Evolutionary conservation across 352 stramenopile genomes (phyloP), one percentile per base, ranked within the genome.

Genomic region (Pythium monospermum): DNA sequence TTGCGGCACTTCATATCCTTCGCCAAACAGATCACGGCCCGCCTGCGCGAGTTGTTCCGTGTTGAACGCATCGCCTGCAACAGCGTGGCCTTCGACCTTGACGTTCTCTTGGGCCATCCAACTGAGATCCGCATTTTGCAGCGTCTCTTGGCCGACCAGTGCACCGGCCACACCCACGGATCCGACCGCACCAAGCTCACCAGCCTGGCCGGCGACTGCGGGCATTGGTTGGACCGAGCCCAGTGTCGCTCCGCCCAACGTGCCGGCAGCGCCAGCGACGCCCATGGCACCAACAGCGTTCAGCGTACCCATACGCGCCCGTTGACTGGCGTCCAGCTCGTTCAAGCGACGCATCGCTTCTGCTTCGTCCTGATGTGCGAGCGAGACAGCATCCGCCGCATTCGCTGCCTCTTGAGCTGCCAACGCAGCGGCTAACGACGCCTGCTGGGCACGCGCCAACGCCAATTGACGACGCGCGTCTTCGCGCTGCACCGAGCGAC

Each of bases 31-130:
- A 44, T 95, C 84, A 38, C 80, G 75, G 16, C 84, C 84, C 49
- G 84, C 84, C 58, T 95, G 80, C 3, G 81, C 82, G 39, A 95
- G 79, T 59, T 95, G 76, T 56, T 94, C 83, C 35, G 83, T 66
- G 40, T 78, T 79, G 45, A 89, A 60, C 2, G 68, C 70, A 30
- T 91, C 76, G 23, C 81, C 81, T 8, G 78, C 79, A n/a, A 89
- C 79, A 8, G 68, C 81, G 50, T 91, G 75, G 35, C 81, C 77
- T 53, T 90, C 78, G 27, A 91, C 65, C 62, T 88, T 88, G 30
- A 75, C 71, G 48, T 84, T 86, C 48, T 94, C 82, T 15, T 87
- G 74, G 26, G 77, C 80, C 55, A 91, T 75, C 83, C 83, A 94
- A 66, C 76, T 92, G 64, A 94, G 59, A 51, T 94, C 83, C 3